Conservation (phyloP, 2,329 filamentous ascomycete species). For the Aspergillus chevalieri region DNA sequence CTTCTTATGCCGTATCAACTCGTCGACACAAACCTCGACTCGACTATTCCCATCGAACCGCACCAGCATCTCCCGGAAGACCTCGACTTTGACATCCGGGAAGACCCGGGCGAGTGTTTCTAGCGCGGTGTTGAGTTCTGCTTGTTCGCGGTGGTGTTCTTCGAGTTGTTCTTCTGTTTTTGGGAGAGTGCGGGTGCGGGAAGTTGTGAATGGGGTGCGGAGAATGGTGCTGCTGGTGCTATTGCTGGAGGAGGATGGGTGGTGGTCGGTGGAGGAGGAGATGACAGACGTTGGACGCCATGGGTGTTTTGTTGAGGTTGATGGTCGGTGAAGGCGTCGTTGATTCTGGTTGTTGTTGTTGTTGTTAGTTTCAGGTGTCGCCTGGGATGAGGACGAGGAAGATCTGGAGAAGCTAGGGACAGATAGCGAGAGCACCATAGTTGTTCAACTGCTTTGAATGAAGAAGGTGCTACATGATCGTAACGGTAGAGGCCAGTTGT, state of each 20-base stretch:
- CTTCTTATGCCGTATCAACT: conserved; percentile 41
- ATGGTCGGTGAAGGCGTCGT: conserved; percentile 8
- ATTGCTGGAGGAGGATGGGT: neutral
- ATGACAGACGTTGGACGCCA: conserved; percentile 5
- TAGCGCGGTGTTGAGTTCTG: conserved; percentile 39
- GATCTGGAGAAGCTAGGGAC: conserved; percentile 30
- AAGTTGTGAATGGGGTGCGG: conserved; percentile 37
- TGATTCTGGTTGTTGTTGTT: conserved; percentile 9
- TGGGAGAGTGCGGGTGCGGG: conserved; percentile 38
- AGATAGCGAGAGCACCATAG: conserved; percentile 35
- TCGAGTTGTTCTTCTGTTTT: conserved; percentile 18
- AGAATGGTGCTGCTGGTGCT: conserved; percentile 7
- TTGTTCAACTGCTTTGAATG: conserved; percentile 7
- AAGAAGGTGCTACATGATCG: conserved; percentile 28
- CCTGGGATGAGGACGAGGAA: conserved; percentile 19
- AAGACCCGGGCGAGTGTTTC: conserved; percentile 38
- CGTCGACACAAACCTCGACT: conserved; percentile 42
- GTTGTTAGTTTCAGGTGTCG: conserved; percentile 19
- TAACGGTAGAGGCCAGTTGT: neutral
- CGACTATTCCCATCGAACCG: conserved; percentile 44
- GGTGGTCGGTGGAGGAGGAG: conserved; percentile 14
- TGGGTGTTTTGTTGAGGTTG: conserved; percentile 10
- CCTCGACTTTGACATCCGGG: conserved; percentile 42
- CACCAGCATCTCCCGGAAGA: conserved; percentile 42
- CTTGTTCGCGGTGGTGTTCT: conserved; percentile 29